Percentiles rank a stretch among this genome's conserved stretches.
These are phyloP conservation scores for Dianthus caryophyllus DNA, from an alignment of 148 eudicot genomes.

Conservation along the genomic window DNA sequence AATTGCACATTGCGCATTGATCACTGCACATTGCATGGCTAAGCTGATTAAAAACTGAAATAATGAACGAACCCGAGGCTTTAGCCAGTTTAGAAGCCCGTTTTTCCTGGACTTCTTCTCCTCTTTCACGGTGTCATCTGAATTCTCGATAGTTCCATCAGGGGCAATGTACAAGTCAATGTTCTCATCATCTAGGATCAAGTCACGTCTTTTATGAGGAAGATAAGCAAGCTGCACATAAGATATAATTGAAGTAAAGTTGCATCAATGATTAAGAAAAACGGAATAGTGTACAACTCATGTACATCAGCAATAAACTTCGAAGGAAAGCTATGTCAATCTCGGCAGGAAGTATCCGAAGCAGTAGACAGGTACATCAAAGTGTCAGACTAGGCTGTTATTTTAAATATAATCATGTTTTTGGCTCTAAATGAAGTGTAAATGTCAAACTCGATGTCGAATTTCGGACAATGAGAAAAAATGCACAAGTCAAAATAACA, in stretches of 20 bases:
- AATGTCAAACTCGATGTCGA: no score
- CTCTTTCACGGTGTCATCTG: slow-evolving; percentile 60
- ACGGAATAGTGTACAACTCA: background rate
- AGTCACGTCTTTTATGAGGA: slow-evolving; percentile 83
- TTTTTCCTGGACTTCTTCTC: slow-evolving; percentile 73
- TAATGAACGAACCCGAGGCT: slow-evolving; percentile 56
- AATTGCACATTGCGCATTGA: background rate
- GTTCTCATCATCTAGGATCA: slow-evolving; percentile 85
- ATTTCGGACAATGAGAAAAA: no score
- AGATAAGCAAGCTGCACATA: slow-evolving; percentile 87
- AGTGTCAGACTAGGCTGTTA: no score
- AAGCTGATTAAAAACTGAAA: background rate
- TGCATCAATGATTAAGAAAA: background rate
- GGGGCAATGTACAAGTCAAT: slow-evolving; percentile 62
- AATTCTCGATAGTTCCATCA: slow-evolving; percentile 59
- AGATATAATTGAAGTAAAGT: slow-evolving; percentile 7
- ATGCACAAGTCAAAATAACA: no score
- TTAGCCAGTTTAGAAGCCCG: slow-evolving; percentile 93
- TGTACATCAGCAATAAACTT: background rate
- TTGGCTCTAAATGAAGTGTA: no score
- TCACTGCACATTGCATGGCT: background rate
- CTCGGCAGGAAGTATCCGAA: no score
- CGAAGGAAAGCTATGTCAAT: background rate
- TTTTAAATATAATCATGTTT: no score
- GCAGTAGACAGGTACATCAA: no score